phyloP scores from a whole-genome alignment of 2,329 filamentous ascomycete species.

The Epichloe amarillans region DNA sequence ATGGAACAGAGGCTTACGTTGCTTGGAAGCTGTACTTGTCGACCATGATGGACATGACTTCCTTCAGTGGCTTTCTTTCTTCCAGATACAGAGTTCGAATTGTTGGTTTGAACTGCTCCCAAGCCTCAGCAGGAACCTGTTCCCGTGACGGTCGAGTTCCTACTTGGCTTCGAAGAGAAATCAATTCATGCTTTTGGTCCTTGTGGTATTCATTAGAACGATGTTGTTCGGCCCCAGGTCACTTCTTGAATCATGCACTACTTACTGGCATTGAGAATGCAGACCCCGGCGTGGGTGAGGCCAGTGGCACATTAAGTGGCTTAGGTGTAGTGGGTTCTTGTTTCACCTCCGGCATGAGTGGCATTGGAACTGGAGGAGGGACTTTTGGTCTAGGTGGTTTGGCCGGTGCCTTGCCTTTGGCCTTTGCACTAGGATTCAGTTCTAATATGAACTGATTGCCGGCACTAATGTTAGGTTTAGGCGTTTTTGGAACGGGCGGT shows the following conservation, averaged over 20 bases:
- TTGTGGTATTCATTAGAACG: slow-evolving; percentile 7
- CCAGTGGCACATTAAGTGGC: slow-evolving; percentile 10
- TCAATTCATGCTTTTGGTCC: slow-evolving; percentile 16
- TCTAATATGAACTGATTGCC: slow-evolving; percentile 25
- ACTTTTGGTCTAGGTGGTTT: slow-evolving; percentile 19
- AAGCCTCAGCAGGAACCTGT: slow-evolving; percentile 31
- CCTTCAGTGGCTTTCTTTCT: slow-evolving; percentile 36
- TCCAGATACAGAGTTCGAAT: slow-evolving; percentile 34
- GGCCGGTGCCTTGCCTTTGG: slow-evolving; percentile 21
- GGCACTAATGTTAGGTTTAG: slow-evolving; percentile 23
- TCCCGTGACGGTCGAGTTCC: slow-evolving; percentile 26
- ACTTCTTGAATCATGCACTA: background rate
- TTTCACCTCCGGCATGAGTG: slow-evolving; percentile 16
- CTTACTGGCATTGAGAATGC: slow-evolving; percentile 14
- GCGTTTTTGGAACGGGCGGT: slow-evolving; percentile 25
- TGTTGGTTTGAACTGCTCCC: slow-evolving; percentile 33
- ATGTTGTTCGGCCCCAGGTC: background rate
- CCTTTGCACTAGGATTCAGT: slow-evolving; percentile 18
- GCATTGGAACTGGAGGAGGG: slow-evolving; percentile 11
- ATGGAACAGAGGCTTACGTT: slow-evolving; percentile 24
- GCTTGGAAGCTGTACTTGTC: slow-evolving; percentile 34
- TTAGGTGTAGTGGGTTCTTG: slow-evolving; percentile 19
- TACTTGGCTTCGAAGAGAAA: slow-evolving; percentile 17
- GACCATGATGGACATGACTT: slow-evolving; percentile 37
- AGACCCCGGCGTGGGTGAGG: slow-evolving; percentile 10